Conservation (phyloP, 305 asterid species). For the Solanum chacoense region DNA sequence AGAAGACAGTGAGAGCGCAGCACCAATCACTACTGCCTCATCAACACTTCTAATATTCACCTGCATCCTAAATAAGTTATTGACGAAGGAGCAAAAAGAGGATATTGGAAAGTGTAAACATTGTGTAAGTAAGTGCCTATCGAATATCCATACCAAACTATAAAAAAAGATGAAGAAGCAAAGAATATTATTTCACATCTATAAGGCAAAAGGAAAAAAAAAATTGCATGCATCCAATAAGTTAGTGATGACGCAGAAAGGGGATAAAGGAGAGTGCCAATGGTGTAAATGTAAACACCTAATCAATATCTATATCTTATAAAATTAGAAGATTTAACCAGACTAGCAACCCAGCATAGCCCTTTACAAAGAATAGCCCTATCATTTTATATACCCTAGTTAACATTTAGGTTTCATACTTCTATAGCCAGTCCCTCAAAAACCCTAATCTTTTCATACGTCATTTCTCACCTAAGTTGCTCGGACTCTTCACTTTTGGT, state of each 20-base stretch:
- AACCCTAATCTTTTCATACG: neutral
- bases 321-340: neutral
- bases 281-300: neutral
- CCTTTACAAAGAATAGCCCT: neutral
- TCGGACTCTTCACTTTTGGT: neutral
- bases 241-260: neutral
- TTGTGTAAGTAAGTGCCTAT: neutral
- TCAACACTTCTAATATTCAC: conserved; percentile 97
- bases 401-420: neutral
- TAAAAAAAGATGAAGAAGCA: neutral
- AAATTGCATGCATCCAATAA: neutral
- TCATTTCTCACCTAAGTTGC: neutral
- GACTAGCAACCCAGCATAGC: neutral
- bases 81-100: conserved; percentile 4
- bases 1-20: conserved; percentile 93
- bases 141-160: neutral
- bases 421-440: neutral
- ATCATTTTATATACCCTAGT: neutral
- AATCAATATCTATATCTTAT: neutral
- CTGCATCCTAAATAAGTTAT: conserved; percentile 24
- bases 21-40: conserved; percentile 98
- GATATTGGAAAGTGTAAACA: neutral
- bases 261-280: neutral
- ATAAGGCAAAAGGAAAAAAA: neutral
- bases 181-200: neutral